Percentiles rank a stretch among this genome's conserved stretches.
phyloP scores from a whole-genome alignment of 768 basidiomycete species.

The Trametes cingulata region DNA sequence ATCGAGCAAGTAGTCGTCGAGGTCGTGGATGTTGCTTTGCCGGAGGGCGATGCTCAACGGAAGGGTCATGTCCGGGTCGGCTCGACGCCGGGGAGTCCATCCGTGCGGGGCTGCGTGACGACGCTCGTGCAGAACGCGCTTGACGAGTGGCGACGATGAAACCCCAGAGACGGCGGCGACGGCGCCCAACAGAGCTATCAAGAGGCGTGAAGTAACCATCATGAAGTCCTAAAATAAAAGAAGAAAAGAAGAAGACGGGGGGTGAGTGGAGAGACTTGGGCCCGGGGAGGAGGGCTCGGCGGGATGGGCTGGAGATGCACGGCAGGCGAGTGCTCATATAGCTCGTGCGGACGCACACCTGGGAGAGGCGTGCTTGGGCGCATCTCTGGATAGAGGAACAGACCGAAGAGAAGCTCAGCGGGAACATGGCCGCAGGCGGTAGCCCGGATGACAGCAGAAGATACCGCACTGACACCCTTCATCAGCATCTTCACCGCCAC shows the following conservation, averaged over 20 bases:
- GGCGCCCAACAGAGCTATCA: not conserved
- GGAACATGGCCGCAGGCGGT: not conserved
- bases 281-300: not conserved
- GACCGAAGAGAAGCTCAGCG: not conserved
- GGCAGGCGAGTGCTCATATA: not conserved
- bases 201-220: not conserved
- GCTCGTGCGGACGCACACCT: not conserved
- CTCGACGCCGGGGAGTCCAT: slow-evolving; percentile 41
- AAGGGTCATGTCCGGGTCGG: slow-evolving; percentile 31
- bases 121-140: slow-evolving; percentile 11
- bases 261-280: not conserved
- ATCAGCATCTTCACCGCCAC: not conserved
- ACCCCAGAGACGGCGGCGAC: not conserved
- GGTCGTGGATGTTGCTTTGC: slow-evolving; percentile 35
- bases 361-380: not conserved
- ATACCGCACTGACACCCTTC: not conserved
- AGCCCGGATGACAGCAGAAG: not conserved
- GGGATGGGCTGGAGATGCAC: not conserved
- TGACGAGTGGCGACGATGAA: not conserved
- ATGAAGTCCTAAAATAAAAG: not conserved
- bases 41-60: slow-evolving; percentile 39
- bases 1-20: slow-evolving; percentile 34
- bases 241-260: not conserved
- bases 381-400: not conserved
- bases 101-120: slow-evolving; percentile 34